Base-by-base conservation (phyloP, 306 rosid species). In the Cicer bijugum region DNA sequence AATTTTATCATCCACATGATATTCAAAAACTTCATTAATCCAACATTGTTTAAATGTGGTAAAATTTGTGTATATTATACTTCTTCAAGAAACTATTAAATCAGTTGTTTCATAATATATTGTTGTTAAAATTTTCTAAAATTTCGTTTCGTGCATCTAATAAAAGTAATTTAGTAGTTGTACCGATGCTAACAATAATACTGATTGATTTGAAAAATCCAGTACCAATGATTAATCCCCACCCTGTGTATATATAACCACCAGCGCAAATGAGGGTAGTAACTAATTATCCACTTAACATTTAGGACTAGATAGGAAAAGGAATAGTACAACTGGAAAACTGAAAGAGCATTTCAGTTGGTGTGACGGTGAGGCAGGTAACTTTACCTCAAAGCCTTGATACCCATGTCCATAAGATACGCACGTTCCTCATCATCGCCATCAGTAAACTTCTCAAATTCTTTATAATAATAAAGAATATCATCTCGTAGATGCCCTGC, bases 401-500 rank as follows among this genome's bases (percentile, higher is more conserved):
- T 65, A 69, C 96, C 94, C 94, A 92, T 87, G 81, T 90, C 96
- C 92, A 82, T 76, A 59, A 88, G 83, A 84, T 83, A 69, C 1
- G 89, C 94, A 28, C 80, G 84, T 53, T 84, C 86, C 84, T 92
- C 97, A 58, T 90, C 97, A 69, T 92, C 96, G 65, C 52, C 82
- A 17, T 80, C 88, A 5, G 83, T 67, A 68, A 74, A 83, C 82
- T 88, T 88, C 74, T 84, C 82, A 64, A 90, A 87, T 84, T 90
- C 89, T 85, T 80, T 87, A 52, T 79, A 78, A 81, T 90, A 90
- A 80, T 87, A 64, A 60, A 87, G 89, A 78, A 92, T 90, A 66
- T 92, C 96, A 76, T 90, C 96, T 59, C 91, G 87, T n/a, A 92
- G 68, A 82, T 92, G 87, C 81, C 96, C 96, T 39, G 96, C 94